These are phyloP conservation scores for Podila clonocystis DNA, from an alignment of 192 early-diverging fungal species.

Conservation along the genomic window DNA sequence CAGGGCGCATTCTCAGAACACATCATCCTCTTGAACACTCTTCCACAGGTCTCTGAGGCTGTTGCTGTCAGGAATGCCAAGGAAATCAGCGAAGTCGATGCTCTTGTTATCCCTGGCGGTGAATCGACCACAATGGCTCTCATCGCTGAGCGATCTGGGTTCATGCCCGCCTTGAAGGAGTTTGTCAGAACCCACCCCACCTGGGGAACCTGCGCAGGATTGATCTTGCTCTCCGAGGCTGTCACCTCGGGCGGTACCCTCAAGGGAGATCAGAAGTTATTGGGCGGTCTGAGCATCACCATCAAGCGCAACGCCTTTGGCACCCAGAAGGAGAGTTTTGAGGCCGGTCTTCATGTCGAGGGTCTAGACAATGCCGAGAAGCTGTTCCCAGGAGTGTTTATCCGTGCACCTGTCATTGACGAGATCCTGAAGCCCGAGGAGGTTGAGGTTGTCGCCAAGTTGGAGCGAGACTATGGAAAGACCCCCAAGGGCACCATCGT, in stretches of 20 bases:
- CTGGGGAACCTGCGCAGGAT: slow-evolving; percentile 96
- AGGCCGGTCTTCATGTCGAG: slow-evolving; percentile 69
- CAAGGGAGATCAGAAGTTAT: slow-evolving; percentile 85
- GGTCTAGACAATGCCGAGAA: slow-evolving; percentile 54
- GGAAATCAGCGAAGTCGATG: slow-evolving; percentile 82
- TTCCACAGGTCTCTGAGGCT: slow-evolving; percentile 66
- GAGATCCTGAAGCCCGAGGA: slow-evolving; percentile 68
- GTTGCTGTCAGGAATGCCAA: slow-evolving; percentile 75
- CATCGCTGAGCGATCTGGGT: slow-evolving; percentile 86
- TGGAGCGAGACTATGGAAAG: slow-evolving; percentile 67
- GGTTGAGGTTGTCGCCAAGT: slow-evolving; percentile 78
- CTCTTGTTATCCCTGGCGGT: slow-evolving; percentile 94
- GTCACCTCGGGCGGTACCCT: slow-evolving; percentile 74
- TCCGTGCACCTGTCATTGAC: slow-evolving; percentile 92
- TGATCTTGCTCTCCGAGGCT: slow-evolving; percentile 89
- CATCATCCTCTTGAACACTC: slow-evolving; percentile 78
- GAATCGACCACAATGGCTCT: slow-evolving; percentile 95
- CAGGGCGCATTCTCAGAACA: slow-evolving; percentile 98
- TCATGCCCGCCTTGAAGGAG: slow-evolving; percentile 79
- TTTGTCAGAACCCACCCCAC: slow-evolving; percentile 84
- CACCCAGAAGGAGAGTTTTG: slow-evolving; percentile 92
- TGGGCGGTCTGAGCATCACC: slow-evolving; percentile 84
- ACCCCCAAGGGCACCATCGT: slow-evolving; percentile 75
- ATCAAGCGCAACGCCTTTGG: slow-evolving; percentile 97
- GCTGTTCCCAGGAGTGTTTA: slow-evolving; percentile 82